Base-by-base conservation (phyloP, 108 stramenopile genomes). In the Schizochytrium sp. region DNA sequence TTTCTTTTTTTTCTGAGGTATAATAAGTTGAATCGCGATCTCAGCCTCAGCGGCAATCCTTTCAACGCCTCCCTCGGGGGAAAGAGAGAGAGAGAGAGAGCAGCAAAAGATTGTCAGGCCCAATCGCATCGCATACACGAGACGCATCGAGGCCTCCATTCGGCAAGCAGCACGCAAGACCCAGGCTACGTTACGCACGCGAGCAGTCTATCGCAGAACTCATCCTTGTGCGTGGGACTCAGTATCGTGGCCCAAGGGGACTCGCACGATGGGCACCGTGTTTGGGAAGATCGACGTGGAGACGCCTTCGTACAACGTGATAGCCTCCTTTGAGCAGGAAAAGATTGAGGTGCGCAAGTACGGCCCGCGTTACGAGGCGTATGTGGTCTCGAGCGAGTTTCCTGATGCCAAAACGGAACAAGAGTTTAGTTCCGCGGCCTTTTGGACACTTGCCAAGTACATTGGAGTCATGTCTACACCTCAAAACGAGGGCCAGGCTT, bases 271-370 rank as follows among this genome's bases (percentile, higher is more conserved):
- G 76, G 76, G 76, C 25, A 4, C 25, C 0, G 45, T 83, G 14
- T 53, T 83, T 4, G 76, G 76, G 14, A 83, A 83, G n/a, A 83
- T 83, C 76, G 28, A 47, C 18, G 76, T 83, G 76, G 76, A 83
- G 76, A 83, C 76, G 45, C 76, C 76, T 6, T 21, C n/a, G 51
- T 83, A 53, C 76, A 4, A 83, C 19, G n/a, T 53, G 45, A 4
- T 83, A 1, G 76, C 48, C n/a, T 8, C 23, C 43, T 28, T 21
- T 12, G 76, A 53, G 5, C 43, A 83, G 12, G 63, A 28, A 4
- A 69, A 69, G 34, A n/a, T 83, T 0, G 76, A 83, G 76, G 51
- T 83, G 48, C 45, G 76, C 23, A n/a, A 47, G 28, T 83, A 83
- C 76, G 76, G 76, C 19, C 0, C 48, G 10, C 76, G 51, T 3